Evolutionary conservation across 1,139 yeast genomes (phyloP).

Genomic region (Insectozyma bohioensis): DNA sequence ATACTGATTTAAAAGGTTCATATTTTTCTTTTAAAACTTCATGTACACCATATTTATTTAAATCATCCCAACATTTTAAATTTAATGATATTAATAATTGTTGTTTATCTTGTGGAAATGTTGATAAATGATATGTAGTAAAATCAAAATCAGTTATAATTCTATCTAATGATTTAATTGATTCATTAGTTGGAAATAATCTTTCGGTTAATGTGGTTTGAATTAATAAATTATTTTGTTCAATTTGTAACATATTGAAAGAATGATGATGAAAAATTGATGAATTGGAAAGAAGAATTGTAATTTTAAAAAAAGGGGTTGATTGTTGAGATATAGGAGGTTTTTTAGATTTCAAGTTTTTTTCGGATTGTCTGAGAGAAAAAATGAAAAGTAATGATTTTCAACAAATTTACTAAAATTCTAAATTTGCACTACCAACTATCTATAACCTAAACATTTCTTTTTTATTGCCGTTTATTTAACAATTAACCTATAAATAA

Average conservation of each 20-base stretch:
- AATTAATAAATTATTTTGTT: conserved; percentile 43
- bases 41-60: conserved; percentile 64
- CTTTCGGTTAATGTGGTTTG: conserved; percentile 43
- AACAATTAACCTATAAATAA: neutral
- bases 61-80: conserved; percentile 76
- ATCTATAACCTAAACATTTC: no score
- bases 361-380: neutral
- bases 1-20: conserved; percentile 27
- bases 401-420: no score
- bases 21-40: conserved; percentile 44
- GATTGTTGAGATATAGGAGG: conserved; percentile 3
- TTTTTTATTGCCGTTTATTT: no score
- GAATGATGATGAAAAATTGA: conserved; percentile 2
- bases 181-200: conserved; percentile 30
- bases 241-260: conserved; percentile 44
- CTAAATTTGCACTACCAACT: no score
- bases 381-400: no score
- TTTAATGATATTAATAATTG: conserved; percentile 66
- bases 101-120: conserved; percentile 65
- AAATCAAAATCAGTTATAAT: conserved; percentile 93
- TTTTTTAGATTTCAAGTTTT: conserved; percentile 1
- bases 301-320: no score
- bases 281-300: no score
- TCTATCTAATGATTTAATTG: conserved; percentile 69
- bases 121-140: conserved; percentile 89